These are phyloP conservation scores for Talaromyces amestolkiae DNA, from an alignment of 2,329 filamentous ascomycete species.

Conservation along the genomic window DNA sequence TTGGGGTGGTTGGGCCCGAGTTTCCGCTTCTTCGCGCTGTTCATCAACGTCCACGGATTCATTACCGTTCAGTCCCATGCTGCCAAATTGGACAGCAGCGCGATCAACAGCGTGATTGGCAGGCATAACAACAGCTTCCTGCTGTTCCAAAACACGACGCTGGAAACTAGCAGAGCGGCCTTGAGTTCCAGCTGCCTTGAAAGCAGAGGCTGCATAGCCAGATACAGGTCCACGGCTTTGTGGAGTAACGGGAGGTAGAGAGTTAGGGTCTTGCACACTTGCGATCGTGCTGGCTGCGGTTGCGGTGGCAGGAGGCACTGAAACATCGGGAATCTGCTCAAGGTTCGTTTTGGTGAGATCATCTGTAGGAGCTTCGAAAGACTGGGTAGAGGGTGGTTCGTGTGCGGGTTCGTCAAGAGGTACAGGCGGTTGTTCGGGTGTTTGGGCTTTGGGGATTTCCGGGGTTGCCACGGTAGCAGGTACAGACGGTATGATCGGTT, in stretches of 20 bases:
- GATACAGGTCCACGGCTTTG: slow-evolving; percentile 56
- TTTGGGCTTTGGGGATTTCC: slow-evolving; percentile 43
- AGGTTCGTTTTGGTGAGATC: slow-evolving; percentile 89
- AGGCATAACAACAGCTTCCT: slow-evolving; percentile 97
- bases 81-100: slow-evolving; percentile 91
- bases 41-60: slow-evolving; percentile 72
- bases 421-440: slow-evolving; percentile 30
- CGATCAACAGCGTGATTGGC: slow-evolving; percentile 93
- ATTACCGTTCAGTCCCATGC: slow-evolving; percentile 80
- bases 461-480: slow-evolving; percentile 39
- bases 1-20: slow-evolving; percentile 85
- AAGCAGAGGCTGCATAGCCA: slow-evolving; percentile 75
- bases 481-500: slow-evolving; percentile 33
- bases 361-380: slow-evolving; percentile 69
- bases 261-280: slow-evolving; percentile 76
- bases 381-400: slow-evolving; percentile 35
- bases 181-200: slow-evolving; percentile 67
- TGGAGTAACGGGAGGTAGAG: slow-evolving; percentile 51
- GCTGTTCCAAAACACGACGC: slow-evolving; percentile 85
- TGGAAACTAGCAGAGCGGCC: slow-evolving; percentile 76
- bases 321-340: slow-evolving; percentile 81
- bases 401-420: slow-evolving; percentile 36
- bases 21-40: slow-evolving; percentile 92
- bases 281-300: slow-evolving; percentile 86
- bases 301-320: slow-evolving; percentile 71